A percentile compares a stretch with the other conserved stretches of the same genome.
Evolutionary conservation across 371 early-diverging fungal genomes (phyloP).

Genomic region (Polyrhizophydium stewartii): DNA sequence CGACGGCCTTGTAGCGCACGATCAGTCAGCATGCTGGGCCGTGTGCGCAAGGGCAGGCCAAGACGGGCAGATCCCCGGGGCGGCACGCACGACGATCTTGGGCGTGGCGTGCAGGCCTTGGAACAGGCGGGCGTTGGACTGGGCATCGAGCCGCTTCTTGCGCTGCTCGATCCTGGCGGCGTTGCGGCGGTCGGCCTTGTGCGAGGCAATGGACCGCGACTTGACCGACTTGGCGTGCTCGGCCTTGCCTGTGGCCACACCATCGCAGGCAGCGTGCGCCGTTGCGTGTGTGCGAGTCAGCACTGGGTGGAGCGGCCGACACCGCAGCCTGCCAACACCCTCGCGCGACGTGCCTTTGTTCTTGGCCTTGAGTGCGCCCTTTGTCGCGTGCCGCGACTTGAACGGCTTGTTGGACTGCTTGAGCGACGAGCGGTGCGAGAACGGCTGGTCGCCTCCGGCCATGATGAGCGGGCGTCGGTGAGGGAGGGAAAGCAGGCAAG

Average conservation of each 20-base stretch:
- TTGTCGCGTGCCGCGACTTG: slow-evolving; percentile 86
- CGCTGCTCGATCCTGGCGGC: slow-evolving; percentile 74
- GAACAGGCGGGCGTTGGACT: slow-evolving; percentile 69
- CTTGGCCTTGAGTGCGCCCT: slow-evolving; percentile 70
- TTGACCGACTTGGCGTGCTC: slow-evolving; percentile 58
- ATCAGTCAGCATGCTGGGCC: background rate
- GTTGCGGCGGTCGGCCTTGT: slow-evolving; percentile 81
- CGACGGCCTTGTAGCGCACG: slow-evolving; percentile 44
- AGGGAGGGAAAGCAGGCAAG: no score
- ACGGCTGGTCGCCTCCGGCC: background rate
- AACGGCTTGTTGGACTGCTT: slow-evolving; percentile 94
- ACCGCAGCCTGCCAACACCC: background rate
- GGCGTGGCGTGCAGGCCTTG: slow-evolving; percentile 78
- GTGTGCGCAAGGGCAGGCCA: no score
- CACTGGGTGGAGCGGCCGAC: no score
- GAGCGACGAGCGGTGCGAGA: slow-evolving; percentile 41
- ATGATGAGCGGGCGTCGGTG: background rate
- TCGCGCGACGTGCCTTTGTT: slow-evolving; percentile 61
- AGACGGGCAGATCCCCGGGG: no score
- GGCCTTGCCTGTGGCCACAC: slow-evolving; percentile 57
- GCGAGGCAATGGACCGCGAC: slow-evolving; percentile 10
- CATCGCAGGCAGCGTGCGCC: background rate
- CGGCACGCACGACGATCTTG: slow-evolving; percentile 64
- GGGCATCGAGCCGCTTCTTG: slow-evolving; percentile 73
- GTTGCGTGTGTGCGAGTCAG: background rate